Evolutionary conservation across 306 rosid genomes (phyloP).

Genomic region (Prunus dulcis): DNA sequence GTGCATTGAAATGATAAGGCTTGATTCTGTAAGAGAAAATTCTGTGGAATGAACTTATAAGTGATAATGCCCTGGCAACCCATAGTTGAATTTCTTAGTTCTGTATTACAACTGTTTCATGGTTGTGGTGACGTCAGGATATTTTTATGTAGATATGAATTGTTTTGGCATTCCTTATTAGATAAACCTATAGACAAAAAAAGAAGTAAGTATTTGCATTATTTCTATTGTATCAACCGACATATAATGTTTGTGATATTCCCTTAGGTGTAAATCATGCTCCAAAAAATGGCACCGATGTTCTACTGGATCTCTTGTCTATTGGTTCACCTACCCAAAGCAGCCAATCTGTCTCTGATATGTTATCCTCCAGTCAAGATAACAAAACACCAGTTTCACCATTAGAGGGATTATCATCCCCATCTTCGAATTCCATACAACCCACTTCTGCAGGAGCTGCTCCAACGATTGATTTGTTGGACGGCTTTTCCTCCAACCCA

Average conservation of each 20-base stretch:
- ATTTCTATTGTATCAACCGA: constrained; percentile 13
- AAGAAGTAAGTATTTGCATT: neutral
- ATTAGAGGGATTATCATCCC: constrained; percentile 64
- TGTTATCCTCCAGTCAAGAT: constrained; percentile 46
- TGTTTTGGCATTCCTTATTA: neutral
- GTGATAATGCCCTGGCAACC: neutral
- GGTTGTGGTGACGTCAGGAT: neutral
- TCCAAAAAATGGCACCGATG: constrained; percentile 65
- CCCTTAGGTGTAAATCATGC: constrained; percentile 51
- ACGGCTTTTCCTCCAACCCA: constrained; percentile 54
- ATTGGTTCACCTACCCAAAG: constrained; percentile 52
- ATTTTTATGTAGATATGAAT: neutral
- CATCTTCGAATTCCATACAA: constrained; percentile 49
- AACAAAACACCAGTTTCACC: constrained; percentile 51
- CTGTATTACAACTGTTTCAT: neutral
- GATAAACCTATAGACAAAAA: neutral
- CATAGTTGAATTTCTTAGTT: neutral
- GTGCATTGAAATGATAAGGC: neutral
- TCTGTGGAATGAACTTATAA: neutral
- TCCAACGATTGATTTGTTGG: constrained; percentile 78
- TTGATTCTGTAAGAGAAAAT: neutral
- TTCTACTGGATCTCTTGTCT: constrained; percentile 81
- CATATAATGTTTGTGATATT: constrained; percentile 21
- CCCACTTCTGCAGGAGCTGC: constrained; percentile 45
- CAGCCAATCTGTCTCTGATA: constrained; percentile 48